A percentile compares a stretch with the other conserved stretches of the same genome.
Evolutionary conservation across 306 rosid species (phyloP).

Genomic region (Trifolium fragiferum): DNA sequence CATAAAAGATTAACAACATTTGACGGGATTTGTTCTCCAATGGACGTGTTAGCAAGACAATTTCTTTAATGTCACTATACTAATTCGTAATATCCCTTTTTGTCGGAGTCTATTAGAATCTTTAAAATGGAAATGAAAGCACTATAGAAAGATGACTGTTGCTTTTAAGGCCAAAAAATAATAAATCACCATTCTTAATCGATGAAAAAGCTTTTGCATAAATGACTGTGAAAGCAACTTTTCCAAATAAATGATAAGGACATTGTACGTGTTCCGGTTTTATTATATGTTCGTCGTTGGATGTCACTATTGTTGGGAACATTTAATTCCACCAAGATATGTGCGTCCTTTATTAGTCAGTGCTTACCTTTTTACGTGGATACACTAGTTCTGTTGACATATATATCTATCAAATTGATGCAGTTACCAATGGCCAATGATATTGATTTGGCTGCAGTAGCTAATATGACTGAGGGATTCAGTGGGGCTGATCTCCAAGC

Average conservation of each 20-base stretch:
- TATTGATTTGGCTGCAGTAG: conserved; percentile 75
- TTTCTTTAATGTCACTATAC: not conserved
- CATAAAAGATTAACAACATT: no score
- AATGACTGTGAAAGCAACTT: not conserved
- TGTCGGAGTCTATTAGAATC: not conserved
- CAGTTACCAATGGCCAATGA: conserved; percentile 79
- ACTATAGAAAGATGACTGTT: not conserved
- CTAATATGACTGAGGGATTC: conserved; percentile 84
- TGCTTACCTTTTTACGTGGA: conserved; percentile 20
- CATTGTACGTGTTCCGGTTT: not conserved
- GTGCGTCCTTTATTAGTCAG: not conserved
- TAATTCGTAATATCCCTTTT: not conserved
- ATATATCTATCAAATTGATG: conserved; percentile 31
- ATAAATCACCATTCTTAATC: not conserved
- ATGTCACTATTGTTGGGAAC: conserved; percentile 1
- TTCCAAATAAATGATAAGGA: conserved; percentile 2
- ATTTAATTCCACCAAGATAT: conserved; percentile 7
- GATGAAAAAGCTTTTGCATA: not conserved
- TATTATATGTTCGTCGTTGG: not conserved
- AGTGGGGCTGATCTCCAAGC: conserved; percentile 99
- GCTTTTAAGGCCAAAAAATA: not conserved
- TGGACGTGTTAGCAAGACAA: conserved; percentile 29
- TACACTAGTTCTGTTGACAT: conserved; percentile 25
- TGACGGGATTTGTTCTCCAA: no score
- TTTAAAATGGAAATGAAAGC: not conserved